phyloP scores from a whole-genome alignment of 305 asterid species.

The Fraxinus albicans region DNA sequence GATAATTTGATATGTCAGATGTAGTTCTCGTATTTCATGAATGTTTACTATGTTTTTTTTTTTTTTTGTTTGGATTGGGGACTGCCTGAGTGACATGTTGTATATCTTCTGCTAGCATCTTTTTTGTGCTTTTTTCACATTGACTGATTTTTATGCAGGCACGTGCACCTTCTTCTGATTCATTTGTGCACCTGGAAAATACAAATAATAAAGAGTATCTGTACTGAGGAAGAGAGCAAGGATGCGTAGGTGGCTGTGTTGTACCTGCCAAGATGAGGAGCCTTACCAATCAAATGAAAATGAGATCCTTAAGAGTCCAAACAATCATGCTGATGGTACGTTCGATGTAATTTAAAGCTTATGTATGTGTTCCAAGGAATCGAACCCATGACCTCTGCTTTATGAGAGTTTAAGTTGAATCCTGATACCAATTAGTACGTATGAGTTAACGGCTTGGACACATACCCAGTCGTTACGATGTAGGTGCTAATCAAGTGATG shows the following conservation, averaged over 20 bases:
- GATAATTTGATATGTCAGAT: slow-evolving; percentile 11
- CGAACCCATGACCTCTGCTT: background rate
- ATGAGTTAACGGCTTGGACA: background rate
- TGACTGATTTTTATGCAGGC: slow-evolving; percentile 44
- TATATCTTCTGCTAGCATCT: slow-evolving; percentile 1
- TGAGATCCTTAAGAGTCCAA: slow-evolving; percentile 76
- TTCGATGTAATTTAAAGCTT: slow-evolving; percentile 19
- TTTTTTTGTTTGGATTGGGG: slow-evolving; percentile 6
- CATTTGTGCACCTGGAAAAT: slow-evolving; percentile 58
- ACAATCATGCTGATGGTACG: slow-evolving; percentile 62
- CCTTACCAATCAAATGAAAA: slow-evolving; percentile 64
- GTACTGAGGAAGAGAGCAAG: slow-evolving; percentile 64
- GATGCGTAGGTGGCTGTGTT: slow-evolving; percentile 97
- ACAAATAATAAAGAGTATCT: slow-evolving; percentile 52
- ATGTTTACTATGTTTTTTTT: background rate
- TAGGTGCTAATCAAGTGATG: slow-evolving; percentile 6
- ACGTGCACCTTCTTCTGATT: slow-evolving; percentile 75
- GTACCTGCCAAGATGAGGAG: slow-evolving; percentile 82
- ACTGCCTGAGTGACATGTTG: slow-evolving; percentile 3
- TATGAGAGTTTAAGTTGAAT: too few species aligned
- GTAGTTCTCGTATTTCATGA: slow-evolving; percentile 7
- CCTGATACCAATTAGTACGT: background rate
- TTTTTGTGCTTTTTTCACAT: slow-evolving; percentile 16
- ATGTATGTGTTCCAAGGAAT: background rate
- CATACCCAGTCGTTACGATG: background rate